These are phyloP conservation scores for Cyberlindnera meyerae DNA, from an alignment of 805 yeast genomes.

Conservation along the genomic window DNA sequence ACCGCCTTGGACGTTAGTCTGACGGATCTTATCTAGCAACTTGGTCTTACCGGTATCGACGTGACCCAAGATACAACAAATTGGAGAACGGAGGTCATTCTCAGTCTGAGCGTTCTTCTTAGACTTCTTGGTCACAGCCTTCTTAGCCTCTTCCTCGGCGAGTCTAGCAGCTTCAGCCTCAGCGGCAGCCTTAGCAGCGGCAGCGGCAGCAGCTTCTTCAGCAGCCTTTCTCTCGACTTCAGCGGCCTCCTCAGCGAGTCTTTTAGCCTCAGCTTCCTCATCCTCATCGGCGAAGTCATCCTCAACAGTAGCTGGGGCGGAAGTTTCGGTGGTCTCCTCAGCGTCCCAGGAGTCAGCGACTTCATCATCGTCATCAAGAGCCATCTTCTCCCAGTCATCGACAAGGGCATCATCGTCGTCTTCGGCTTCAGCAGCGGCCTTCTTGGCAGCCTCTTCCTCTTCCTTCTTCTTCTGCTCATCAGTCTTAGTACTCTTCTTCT, in stretches of 20 bases:
- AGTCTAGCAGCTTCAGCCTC: slow-evolving; percentile 9
- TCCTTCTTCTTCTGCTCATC: slow-evolving; percentile 25
- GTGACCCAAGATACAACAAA: slow-evolving; percentile 98
- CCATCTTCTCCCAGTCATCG: slow-evolving; percentile 85
- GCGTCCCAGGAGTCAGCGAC: slow-evolving; percentile 49
- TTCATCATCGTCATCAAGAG: slow-evolving; percentile 54
- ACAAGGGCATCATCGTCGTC: slow-evolving; percentile 42
- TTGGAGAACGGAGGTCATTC: slow-evolving; percentile 88
- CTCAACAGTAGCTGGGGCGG: neutral
- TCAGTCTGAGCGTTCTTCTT: slow-evolving; percentile 24
- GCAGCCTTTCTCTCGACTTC: slow-evolving; percentile 10
- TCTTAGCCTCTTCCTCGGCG: slow-evolving; percentile 11
- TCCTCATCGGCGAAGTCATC: neutral
- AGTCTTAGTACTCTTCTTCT: slow-evolving; percentile 46
- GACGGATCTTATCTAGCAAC: slow-evolving; percentile 93
- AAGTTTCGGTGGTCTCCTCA: slow-evolving; percentile 25
- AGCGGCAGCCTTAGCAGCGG: slow-evolving; percentile 20
- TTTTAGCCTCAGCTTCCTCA: slow-evolving; percentile 2
- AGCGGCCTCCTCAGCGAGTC: slow-evolving; percentile 23
- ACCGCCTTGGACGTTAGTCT: slow-evolving; percentile 99
- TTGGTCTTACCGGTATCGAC: slow-evolving; percentile 99
- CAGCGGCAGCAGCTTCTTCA: slow-evolving; percentile 28
- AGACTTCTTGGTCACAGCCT: slow-evolving; percentile 21
- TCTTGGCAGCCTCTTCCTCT: slow-evolving; percentile 21
- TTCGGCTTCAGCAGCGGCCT: slow-evolving; percentile 16